Evolutionary conservation across 495 filamentous ascomycete genomes (phyloP), one percentile per base, ranked within the genome.

Genomic region (Aspergillus campestris): DNA sequence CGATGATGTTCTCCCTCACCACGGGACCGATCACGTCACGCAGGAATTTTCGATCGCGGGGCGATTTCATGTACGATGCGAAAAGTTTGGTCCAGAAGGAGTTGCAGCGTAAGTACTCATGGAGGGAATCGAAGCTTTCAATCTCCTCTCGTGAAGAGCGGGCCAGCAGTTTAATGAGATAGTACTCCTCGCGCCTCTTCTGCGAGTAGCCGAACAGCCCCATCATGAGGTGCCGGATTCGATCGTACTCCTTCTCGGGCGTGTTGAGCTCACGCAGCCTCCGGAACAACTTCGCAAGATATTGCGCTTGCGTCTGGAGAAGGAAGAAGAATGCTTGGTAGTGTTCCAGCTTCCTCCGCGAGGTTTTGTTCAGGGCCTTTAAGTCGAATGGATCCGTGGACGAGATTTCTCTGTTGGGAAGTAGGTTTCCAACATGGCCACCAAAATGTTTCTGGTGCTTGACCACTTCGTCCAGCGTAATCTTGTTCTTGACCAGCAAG

Each of bases 281-380:
- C 59, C 78, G 80, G 74, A 97, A 97, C 7, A 97, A 73, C 34
- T 89, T 72, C 18, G 90, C 85, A 24, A 99, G 77, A 59, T 99
- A 99, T 45, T 92, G 87, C 11, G 92, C 87, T 50, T 97, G 94
- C 1, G 92, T 99, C 63, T 99, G 92, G 6, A 99, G 80, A 43
- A 91, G 84, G 70, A 97, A 96, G 69, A 99, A 99, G 35, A 99
- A 78, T 53, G 96, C 88, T 57, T 99, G 94, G 54, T 99, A 99
- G 38, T 87, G 87, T 49, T 96, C 91, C 4, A 99, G 73, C 70
- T 96, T 97, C 65, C 82, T 88, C 47, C 91, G 71, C 7, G 91
- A 96, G 45, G 85, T 88, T 62, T 97, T 95, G 71, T 99, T 99
- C 44, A 99, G 66, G 1, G 92, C 92, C 66, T 97, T 97, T 35